phyloP scores from a whole-genome alignment of 1,284 basidiomycete genomes.

The Cryptococcus amylolentus region DNA sequence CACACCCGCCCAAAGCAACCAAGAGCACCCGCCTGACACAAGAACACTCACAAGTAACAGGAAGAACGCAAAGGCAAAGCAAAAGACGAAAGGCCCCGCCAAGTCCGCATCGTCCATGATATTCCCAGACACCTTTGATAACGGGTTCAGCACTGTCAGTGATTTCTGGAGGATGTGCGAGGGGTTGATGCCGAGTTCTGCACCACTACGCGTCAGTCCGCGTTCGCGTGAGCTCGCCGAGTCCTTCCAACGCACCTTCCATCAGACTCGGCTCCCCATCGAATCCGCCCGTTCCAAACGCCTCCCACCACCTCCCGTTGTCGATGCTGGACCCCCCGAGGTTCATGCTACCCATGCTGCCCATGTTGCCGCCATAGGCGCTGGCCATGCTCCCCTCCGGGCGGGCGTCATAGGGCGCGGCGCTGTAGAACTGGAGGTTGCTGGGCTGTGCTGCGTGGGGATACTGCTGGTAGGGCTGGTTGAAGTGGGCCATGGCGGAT shows the following conservation, averaged over 20 bases:
- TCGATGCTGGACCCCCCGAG: constrained; percentile 60
- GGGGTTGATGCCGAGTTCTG: constrained; percentile 97
- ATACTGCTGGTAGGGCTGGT: constrained; percentile 21
- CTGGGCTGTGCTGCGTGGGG: constrained; percentile 9
- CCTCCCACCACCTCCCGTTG: constrained; percentile 81
- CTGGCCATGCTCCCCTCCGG: constrained; percentile 8
- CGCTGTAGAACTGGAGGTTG: constrained; percentile 16
- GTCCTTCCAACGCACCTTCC: constrained; percentile 62
- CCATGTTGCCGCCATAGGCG: constrained; percentile 25
- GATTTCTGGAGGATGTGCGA: constrained; percentile 92
- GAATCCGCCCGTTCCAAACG: constrained; percentile 91
- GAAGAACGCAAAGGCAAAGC: constrained; percentile 85
- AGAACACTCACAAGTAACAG: constrained; percentile 69
- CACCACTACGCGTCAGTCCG: not conserved
- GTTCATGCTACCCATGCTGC: constrained; percentile 27
- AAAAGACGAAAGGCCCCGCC: constrained; percentile 92
- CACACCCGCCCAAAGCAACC: not conserved
- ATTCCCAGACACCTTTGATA: constrained; percentile 78
- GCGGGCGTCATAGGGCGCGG: constrained; percentile 29
- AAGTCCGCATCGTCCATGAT: constrained; percentile 99
- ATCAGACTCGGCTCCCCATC: constrained; percentile 90
- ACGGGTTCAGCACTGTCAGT: constrained; percentile 89
- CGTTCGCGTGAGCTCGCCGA: not conserved
- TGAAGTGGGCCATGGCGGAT: constrained; percentile 20
- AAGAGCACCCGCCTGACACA: too few species aligned